phyloP scores from a whole-genome alignment of 2,329 filamentous ascomycete genomes.

The Daldinia sp. region DNA sequence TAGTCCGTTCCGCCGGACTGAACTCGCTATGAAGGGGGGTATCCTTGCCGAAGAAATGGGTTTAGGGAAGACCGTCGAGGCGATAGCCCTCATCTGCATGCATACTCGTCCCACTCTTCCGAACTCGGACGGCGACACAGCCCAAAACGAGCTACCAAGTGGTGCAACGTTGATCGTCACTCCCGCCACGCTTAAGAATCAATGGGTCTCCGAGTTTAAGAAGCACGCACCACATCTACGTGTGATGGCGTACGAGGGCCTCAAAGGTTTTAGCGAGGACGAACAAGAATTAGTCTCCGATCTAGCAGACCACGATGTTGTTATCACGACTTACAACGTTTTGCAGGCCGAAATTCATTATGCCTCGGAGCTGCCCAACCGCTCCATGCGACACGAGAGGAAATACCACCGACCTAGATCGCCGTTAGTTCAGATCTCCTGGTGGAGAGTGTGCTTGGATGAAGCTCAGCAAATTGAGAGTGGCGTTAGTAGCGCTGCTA shows the following conservation, averaged over 20 bases:
- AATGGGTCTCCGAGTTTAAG: conserved; percentile 69
- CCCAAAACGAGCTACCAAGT: conserved; percentile 56
- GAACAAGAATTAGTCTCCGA: conserved; percentile 53
- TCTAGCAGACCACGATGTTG: conserved; percentile 63
- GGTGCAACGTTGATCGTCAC: conserved; percentile 69
- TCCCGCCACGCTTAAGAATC: conserved; percentile 62
- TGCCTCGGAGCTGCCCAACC: conserved; percentile 72
- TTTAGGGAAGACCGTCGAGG: conserved; percentile 80
- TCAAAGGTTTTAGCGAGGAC: conserved; percentile 49
- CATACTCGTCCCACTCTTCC: conserved; percentile 57
- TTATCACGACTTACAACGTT: conserved; percentile 72
- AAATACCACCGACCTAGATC: conserved; percentile 73
- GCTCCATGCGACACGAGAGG: conserved; percentile 70
- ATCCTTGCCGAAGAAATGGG: conserved; percentile 86
- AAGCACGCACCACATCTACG: conserved; percentile 65
- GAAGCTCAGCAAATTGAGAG: conserved; percentile 95
- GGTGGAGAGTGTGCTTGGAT: conserved; percentile 84
- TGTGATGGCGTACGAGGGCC: conserved; percentile 65
- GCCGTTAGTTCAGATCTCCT: conserved; percentile 80
- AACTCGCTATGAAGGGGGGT: conserved; percentile 62
- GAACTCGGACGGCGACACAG: conserved; percentile 48
- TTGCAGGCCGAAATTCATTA: conserved; percentile 85
- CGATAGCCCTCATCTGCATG: conserved; percentile 73
- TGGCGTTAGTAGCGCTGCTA: conserved; percentile 83
- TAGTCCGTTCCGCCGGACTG: conserved; percentile 52